Base-by-base conservation (phyloP, 1,284 basidiomycete genomes). In the Trametes versicolor region DNA sequence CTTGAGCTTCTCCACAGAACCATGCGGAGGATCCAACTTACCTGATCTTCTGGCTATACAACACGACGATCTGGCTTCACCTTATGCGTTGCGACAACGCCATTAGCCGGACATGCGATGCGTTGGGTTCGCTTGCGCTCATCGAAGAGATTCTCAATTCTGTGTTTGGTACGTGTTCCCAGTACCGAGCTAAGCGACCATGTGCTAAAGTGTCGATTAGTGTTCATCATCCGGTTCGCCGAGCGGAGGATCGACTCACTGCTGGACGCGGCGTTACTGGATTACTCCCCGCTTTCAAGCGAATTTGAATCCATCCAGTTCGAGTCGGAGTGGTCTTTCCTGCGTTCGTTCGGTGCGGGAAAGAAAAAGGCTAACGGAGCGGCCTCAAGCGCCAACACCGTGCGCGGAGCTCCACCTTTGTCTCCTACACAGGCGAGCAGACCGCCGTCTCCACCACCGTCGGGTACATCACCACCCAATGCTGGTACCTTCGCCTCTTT, bases 11-110 rank as follows among this genome's bases (percentile, higher is more conserved):
- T n/a, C 17, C 37, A 10, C 43, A 97, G 95, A 88, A 82, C 71
- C 89, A 87, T 66, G 85, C 92, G 39, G 95, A 97, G 69, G 94
- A 98, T 73, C 81, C 98, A 56, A 90, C 94, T 3, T 89, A 88
- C 71, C 86, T 97, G 25, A 87, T 96, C 25, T 99, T 98, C 78
- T 99, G 98, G 97, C 81, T 98, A 47, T 95, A 95, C 79, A 99
- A 99, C 77, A 87, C 89, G 29, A 95, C 94, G 8, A 79, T 95
- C 17, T 93, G 97, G 82, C 84, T 99, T 19, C 95, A 98, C 80
- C 88, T 99, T 60, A 85, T 98, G 76, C 89, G 93, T 63, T 93
- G 92, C 68, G 96, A 98, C 75, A 85, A 86, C 51, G 85, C 86
- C 12, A 87, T 96, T 63, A 87, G 85, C 60, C 86, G 87, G 65